Evolutionary conservation across 345 rosid genomes (phyloP), one percentile per base, ranked within the genome.

Genomic region (Bruguiera parviflora): DNA sequence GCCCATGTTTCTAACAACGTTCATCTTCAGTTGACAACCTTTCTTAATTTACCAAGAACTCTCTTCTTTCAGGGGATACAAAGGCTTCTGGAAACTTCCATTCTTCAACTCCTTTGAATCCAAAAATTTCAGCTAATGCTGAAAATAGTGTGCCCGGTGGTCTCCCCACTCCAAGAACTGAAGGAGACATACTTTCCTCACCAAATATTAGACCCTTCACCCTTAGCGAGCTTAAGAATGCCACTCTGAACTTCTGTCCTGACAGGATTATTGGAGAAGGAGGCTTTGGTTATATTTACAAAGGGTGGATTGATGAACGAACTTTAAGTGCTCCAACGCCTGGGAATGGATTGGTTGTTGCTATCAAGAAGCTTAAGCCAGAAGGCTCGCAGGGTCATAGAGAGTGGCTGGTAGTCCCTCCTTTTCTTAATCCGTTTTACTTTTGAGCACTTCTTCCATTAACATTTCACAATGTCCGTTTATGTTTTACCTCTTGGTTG

Each of bases 351-450:
- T 81, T 91, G 77, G 98, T 94, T 60, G 90, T 94, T 47, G 98
- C 98, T 52, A 97, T 89, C 61, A 94, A 94, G 86, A 91, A 83
- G 74, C 97, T 94, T 62, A 94, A 89, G 75, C 87, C 92, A 60
- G 97, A 94, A 79, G 98, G 98, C 9, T 88, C 84, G 75, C 98
- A 94, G 75, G 98, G 98, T 53, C 98, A 94, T 80, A 91, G 91
- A 73, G 98, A 94, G 84, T 94, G 98, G 98, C 59, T 94, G 97
- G 98, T 94, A 75, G 52, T 75, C 43, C 15, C 0, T 70, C 49
- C 71, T 13, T 47, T 18, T 39, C 15, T 35, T 51, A 43, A 11
- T 43, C 49, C 15, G 19, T 43, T 11, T 13, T 43, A 13, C 5
- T 43, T 43, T 43, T 43, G 18, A 43, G 49, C 49, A 43, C 49